phyloP scores from a whole-genome alignment of 495 filamentous ascomycete genomes.

The Daldinia bambusicola region DNA sequence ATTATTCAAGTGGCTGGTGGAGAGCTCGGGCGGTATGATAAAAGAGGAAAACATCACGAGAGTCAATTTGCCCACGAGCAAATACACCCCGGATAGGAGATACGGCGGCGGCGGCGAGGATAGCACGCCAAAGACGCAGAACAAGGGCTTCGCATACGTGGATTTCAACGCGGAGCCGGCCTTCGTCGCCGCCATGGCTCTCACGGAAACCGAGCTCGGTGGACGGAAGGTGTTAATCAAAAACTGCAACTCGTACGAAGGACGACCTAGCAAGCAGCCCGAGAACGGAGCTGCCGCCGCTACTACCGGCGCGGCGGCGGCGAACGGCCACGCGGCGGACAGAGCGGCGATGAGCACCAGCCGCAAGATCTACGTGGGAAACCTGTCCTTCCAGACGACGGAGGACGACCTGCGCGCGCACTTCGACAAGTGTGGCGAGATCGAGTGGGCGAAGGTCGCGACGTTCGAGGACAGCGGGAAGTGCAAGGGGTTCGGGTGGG shows the following conservation, averaged over 20 bases:
- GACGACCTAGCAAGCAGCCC: slow-evolving; percentile 67
- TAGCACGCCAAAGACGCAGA: slow-evolving; percentile 49
- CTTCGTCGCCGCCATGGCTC: slow-evolving; percentile 74
- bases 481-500: slow-evolving; percentile 97
- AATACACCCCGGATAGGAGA: slow-evolving; percentile 42
- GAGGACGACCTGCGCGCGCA: slow-evolving; percentile 81
- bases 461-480: slow-evolving; percentile 97
- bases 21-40: slow-evolving; percentile 69
- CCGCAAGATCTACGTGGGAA: slow-evolving; percentile 89
- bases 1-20: slow-evolving; percentile 79
- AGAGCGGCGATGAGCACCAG: slow-evolving; percentile 70
- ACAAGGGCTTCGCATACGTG: slow-evolving; percentile 95
- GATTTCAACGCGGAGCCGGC: slow-evolving; percentile 80
- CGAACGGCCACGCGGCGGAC: slow-evolving; percentile 45
- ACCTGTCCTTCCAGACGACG: slow-evolving; percentile 85
- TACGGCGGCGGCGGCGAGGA: slow-evolving; percentile 59
- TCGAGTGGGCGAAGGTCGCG: slow-evolving; percentile 83
- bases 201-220: slow-evolving; percentile 80
- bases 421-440: slow-evolving; percentile 82
- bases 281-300: slow-evolving; percentile 43
- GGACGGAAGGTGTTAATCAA: slow-evolving; percentile 91
- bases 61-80: slow-evolving; percentile 76
- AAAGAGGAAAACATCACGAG: slow-evolving; percentile 77
- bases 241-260: slow-evolving; percentile 84
- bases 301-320: slow-evolving; percentile 59